Conservation (phyloP, 805 yeast genomes). For the Yamadazyma philogaea region DNA sequence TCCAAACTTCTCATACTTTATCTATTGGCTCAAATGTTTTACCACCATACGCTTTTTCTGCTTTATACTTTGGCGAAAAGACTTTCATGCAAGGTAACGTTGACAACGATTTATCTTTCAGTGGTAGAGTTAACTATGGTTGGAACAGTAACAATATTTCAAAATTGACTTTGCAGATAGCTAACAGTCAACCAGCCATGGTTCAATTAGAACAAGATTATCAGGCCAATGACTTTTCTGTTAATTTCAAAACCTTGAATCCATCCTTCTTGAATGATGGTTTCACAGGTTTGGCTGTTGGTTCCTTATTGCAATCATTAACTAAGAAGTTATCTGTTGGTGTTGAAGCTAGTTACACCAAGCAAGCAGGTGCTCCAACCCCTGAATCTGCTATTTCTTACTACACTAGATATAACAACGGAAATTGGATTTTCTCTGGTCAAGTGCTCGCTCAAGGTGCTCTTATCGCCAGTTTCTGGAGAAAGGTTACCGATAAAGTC, state of each 20-base stretch:
- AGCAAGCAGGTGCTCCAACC: constrained; percentile 61
- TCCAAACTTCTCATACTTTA: constrained; percentile 94
- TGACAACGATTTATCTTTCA: constrained; percentile 79
- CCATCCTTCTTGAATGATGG: constrained; percentile 75
- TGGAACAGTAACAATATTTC: constrained; percentile 79
- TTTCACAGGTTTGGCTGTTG: constrained; percentile 86
- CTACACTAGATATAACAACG: constrained; percentile 84
- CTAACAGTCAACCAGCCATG: constrained; percentile 88
- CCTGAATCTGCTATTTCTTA: constrained; percentile 91
- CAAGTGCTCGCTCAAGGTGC: constrained; percentile 94
- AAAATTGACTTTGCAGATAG: constrained; percentile 83
- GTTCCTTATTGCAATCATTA: constrained; percentile 83
- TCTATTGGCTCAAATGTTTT: constrained; percentile 79
- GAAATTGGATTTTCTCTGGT: constrained; percentile 90
- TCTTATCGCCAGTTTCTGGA: constrained; percentile 85
- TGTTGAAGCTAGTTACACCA: constrained; percentile 86
- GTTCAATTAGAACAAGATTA: constrained; percentile 94
- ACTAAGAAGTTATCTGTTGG: constrained; percentile 84
- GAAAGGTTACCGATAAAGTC: constrained; percentile 86
- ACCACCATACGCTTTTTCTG: constrained; percentile 89
- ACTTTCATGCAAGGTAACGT: constrained; percentile 87
- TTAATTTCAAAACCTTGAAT: constrained; percentile 87
- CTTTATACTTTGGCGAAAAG: constrained; percentile 83
- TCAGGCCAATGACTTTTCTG: constrained; percentile 82
- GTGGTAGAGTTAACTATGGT: constrained; percentile 88